Conservation (phyloP, 2,329 filamentous ascomycete species). For the Diaporthe velutina region DNA sequence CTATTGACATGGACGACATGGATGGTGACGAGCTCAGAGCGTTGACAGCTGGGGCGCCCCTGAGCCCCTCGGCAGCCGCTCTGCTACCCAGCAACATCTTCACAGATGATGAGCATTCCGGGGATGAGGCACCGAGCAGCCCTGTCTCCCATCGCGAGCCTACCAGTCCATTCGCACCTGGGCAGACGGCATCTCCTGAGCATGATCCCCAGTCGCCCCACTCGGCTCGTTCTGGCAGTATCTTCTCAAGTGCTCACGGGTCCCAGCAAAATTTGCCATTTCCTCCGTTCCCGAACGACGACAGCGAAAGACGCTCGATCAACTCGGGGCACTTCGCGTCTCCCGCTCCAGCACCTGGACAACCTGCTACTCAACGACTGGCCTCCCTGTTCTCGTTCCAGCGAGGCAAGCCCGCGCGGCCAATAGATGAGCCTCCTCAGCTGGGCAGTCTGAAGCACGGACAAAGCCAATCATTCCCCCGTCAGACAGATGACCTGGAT, state of each 20-base stretch:
- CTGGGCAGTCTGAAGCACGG: constrained; percentile 77
- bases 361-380: constrained; percentile 57
- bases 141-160: constrained; percentile 49
- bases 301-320: constrained; percentile 59
- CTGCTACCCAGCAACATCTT: constrained; percentile 78
- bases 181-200: constrained; percentile 49
- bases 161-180: constrained; percentile 53
- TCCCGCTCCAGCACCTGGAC: constrained; percentile 51
- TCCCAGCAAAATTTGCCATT: constrained; percentile 71
- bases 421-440: constrained; percentile 70
- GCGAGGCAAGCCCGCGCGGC: constrained; percentile 73
- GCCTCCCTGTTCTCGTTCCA: constrained; percentile 69
- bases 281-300: constrained; percentile 60
- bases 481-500: constrained; percentile 69
- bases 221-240: constrained; percentile 70
- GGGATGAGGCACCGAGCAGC: constrained; percentile 71
- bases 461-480: constrained; percentile 84
- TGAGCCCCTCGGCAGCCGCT: constrained; percentile 82
- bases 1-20: constrained; percentile 56
- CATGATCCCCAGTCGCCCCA: constrained; percentile 71
- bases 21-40: constrained; percentile 72
- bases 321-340: constrained; percentile 55
- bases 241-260: constrained; percentile 72
- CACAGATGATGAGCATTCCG: constrained; percentile 70
- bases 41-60: constrained; percentile 74